phyloP scores from a whole-genome alignment of 1,139 yeast genomes.

The Kluyveromyces sp. region DNA sequence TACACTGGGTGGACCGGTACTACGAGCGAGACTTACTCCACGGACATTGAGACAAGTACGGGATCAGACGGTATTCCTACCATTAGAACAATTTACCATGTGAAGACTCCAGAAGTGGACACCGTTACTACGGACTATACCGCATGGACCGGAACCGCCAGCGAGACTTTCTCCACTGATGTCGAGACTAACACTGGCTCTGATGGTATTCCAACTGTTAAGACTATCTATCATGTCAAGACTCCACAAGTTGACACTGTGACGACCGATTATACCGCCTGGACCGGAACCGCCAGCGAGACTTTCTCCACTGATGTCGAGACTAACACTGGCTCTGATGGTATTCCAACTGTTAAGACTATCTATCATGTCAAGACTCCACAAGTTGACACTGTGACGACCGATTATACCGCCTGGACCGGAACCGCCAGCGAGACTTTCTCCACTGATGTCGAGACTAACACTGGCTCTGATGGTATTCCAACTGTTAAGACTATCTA shows the following conservation, averaged over 20 bases:
- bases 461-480: conserved; percentile 8
- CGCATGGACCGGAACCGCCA: conserved; percentile 12
- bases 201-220: conserved; percentile 9
- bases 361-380: conserved; percentile 15
- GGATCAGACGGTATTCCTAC: conserved; percentile 12
- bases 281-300: conserved; percentile 9
- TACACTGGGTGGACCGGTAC: conserved; percentile 12
- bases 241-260: conserved; percentile 12
- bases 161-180: conserved; percentile 11
- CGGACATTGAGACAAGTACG: conserved; percentile 5
- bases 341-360: conserved; percentile 9
- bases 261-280: conserved; percentile 6
- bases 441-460: conserved; percentile 11
- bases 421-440: conserved; percentile 12
- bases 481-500: conserved; percentile 1
- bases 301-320: conserved; percentile 12
- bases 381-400: conserved; percentile 9
- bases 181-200: conserved; percentile 6
- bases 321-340: conserved; percentile 11
- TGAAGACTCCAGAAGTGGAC: conserved; percentile 12
- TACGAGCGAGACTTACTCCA: conserved; percentile 10
- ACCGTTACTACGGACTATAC: not conserved
- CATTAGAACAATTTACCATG: conserved; percentile 10
- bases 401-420: conserved; percentile 10
- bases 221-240: conserved; percentile 10